A percentile compares a stretch with the other conserved stretches of the same genome.
phyloP scores from a whole-genome alignment of 2,329 filamentous ascomycete species.

The Aurifilum marmelostoma region DNA sequence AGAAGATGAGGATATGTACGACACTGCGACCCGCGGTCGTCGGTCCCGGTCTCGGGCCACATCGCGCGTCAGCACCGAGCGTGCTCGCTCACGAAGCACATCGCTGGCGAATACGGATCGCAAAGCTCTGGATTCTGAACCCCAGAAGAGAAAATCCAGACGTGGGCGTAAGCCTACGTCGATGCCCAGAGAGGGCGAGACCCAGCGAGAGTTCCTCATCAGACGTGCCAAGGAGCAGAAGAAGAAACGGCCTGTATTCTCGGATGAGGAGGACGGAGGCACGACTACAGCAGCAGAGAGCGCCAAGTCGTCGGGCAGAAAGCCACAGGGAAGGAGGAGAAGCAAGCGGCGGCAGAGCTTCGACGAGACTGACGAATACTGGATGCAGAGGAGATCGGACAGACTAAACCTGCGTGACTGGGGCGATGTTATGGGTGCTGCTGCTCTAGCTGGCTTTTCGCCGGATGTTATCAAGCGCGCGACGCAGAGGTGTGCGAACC shows the following conservation, averaged over 20 bases:
- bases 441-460: constrained; percentile 73
- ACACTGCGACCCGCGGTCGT: background rate
- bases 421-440: constrained; percentile 81
- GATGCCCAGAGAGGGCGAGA: constrained; percentile 35
- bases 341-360: constrained; percentile 30
- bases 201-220: constrained; percentile 41
- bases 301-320: constrained; percentile 28
- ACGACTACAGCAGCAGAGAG: constrained; percentile 36
- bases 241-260: constrained; percentile 44
- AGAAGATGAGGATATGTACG: constrained; percentile 1
- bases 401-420: constrained; percentile 68
- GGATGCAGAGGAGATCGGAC: constrained; percentile 27
- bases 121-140: background rate
- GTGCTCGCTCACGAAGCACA: constrained; percentile 16
- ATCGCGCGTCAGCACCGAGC: background rate
- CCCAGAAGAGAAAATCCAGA: constrained; percentile 15
- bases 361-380: constrained; percentile 31
- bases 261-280: constrained; percentile 30
- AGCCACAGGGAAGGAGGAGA: constrained; percentile 27
- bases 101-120: background rate
- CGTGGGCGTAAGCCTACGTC: constrained; percentile 30
- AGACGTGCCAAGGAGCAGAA: constrained; percentile 41
- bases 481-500: constrained; percentile 70
- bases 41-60: background rate
- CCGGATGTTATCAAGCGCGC: constrained; percentile 67